phyloP scores from a whole-genome alignment of 148 eudicot genomes.

The Cornus suecica region DNA sequence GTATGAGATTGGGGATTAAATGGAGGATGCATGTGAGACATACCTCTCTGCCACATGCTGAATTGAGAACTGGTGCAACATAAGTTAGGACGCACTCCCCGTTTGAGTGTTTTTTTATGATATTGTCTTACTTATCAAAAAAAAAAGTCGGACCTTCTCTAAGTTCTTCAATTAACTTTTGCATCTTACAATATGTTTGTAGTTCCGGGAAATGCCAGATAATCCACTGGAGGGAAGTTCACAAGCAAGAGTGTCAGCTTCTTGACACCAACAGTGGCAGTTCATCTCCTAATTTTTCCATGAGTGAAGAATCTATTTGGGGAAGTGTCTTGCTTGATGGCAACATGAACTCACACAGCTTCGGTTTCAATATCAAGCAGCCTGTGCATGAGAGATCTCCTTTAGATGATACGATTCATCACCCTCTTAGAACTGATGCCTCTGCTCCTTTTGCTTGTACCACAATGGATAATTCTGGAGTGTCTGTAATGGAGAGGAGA shows the following conservation, averaged over 20 bases:
- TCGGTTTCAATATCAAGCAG: slow-evolving; percentile 26
- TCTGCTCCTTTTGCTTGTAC: slow-evolving; percentile 21
- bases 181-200: slow-evolving; percentile 29
- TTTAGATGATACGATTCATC: slow-evolving; percentile 20
- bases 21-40: not conserved
- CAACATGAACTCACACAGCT: slow-evolving; percentile 15
- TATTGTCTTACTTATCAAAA: no score
- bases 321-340: slow-evolving; percentile 23
- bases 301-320: slow-evolving; percentile 34
- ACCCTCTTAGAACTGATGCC: slow-evolving; percentile 13
- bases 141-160: not conserved
- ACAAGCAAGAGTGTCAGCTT: slow-evolving; percentile 88
- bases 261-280: slow-evolving; percentile 27
- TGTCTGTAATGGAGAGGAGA: slow-evolving; percentile 35
- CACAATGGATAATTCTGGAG: slow-evolving; percentile 25
- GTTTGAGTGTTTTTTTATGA: no score
- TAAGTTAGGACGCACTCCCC: no score
- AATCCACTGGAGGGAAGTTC: slow-evolving; percentile 93
- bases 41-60: not conserved
- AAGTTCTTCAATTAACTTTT: slow-evolving; percentile 4
- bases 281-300: slow-evolving; percentile 34
- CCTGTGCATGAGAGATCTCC: slow-evolving; percentile 25
- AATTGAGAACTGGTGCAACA: not conserved
- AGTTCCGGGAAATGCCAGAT: slow-evolving; percentile 98
- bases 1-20: not conserved